phyloP scores from a whole-genome alignment of 1,139 yeast species.

The Casaregolazyma lundiana region DNA sequence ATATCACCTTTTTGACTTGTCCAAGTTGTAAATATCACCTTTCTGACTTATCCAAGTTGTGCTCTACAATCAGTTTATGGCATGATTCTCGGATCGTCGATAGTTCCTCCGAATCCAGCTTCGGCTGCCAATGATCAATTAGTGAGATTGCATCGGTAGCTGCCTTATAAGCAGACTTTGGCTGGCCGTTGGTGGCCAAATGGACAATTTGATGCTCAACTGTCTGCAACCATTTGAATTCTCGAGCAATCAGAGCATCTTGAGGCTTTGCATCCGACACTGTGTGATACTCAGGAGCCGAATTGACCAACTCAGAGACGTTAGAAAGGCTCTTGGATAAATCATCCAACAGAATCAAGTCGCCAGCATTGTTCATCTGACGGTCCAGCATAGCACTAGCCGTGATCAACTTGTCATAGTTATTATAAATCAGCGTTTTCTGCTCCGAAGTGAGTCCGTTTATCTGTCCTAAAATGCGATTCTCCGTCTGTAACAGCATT shows the following conservation, averaged over 20 bases:
- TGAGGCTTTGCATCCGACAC: neutral
- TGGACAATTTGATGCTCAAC: slow-evolving; percentile 13
- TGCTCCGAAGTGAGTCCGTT: slow-evolving; percentile 39
- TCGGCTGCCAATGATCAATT: slow-evolving; percentile 17
- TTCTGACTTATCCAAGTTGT: neutral
- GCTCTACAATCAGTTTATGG: slow-evolving; percentile 6
- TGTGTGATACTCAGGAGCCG: neutral
- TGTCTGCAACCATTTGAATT: slow-evolving; percentile 6
- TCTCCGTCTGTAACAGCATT: slow-evolving; percentile 31
- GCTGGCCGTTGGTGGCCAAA: slow-evolving; percentile 12
- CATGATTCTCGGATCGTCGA: slow-evolving; percentile 7
- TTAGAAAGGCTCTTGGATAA: slow-evolving; percentile 15
- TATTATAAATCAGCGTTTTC: slow-evolving; percentile 42
- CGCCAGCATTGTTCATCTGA: slow-evolving; percentile 18
- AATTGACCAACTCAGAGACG: slow-evolving; percentile 12
- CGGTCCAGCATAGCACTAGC: slow-evolving; percentile 36
- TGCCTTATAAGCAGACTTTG: slow-evolving; percentile 16
- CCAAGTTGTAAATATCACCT: slow-evolving; percentile 1
- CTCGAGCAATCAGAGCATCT: slow-evolving; percentile 2
- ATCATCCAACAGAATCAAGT: slow-evolving; percentile 14
- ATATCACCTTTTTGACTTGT: neutral
- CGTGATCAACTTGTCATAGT: slow-evolving; percentile 38
- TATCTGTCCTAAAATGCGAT: slow-evolving; percentile 32
- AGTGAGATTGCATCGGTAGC: slow-evolving; percentile 20
- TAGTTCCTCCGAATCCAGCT: neutral